Base-by-base conservation (phyloP, 108 stramenopile species). In the Aureococcus anophagefferens region DNA sequence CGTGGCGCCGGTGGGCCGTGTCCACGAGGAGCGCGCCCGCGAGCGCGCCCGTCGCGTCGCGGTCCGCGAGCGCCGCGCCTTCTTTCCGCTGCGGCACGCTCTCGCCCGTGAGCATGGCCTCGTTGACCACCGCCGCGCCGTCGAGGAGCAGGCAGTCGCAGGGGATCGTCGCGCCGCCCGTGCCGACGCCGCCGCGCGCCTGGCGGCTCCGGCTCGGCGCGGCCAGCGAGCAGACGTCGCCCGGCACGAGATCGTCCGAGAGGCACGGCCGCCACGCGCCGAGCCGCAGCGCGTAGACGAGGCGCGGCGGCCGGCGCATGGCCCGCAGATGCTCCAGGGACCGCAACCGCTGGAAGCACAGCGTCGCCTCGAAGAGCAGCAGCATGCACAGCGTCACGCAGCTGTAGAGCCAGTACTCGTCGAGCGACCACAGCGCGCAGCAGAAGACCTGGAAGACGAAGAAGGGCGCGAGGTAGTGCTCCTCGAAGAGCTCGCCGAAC, bases 361-460 rank as follows among this genome's bases (percentile, higher is more conserved):
- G 85, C 3, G 91, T 92, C 30, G 83, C 86, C 81, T 98, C 97
- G 75, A 98, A 96, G 70, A 95, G 46, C 30, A 98, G 65, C 15
- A 98, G 80, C 68, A 93, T 90, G 46, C 87, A 71, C 13, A 98
- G 82, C 18, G 97, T 98, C 76, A 95, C 96, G n/a, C 95, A 69
- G 0, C 91, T 84, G 79, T 96, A 96, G 80, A 93, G 92, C 98
- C 96, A 97, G 83, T 97, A 99, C 71, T 97, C 98, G 82, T 99
- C 98, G 40, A 99, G 76, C 68, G 81, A 81, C 98, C 98, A 99
- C 59, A 99, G 79, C 29, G 88, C 30, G 62, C 96, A 93, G 80
- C 98, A 99, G 17, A 99, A 79, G n/a, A 96, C 80, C 85, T 99
- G 98, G 75, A 99, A 99, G 13, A 97, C 77, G 72, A 97, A 97